Percentiles rank a stretch among this genome's conserved stretches.
Evolutionary conservation across 345 rosid species (phyloP).

Genomic region (Atalantia buxifolia): DNA sequence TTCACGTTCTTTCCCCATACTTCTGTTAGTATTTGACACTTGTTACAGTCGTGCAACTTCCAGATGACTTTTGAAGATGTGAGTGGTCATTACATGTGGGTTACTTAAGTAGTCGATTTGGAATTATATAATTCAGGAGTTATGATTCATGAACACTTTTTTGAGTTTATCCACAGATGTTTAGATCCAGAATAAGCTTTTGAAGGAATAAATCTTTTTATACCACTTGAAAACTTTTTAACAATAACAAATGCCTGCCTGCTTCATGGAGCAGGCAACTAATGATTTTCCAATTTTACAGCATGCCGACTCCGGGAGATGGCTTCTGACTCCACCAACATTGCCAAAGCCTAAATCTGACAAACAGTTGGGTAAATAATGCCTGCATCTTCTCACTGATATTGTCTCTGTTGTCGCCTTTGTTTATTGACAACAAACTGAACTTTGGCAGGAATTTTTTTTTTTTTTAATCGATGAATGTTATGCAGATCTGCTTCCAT

Average conservation of each 20-base stretch:
- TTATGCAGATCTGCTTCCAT: not conserved
- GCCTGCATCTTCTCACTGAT: not conserved
- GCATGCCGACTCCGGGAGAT: not conserved
- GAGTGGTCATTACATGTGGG: not conserved
- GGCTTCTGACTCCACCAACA: not conserved
- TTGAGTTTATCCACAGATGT: not conserved
- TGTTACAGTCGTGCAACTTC: not conserved
- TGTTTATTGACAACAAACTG: not conserved
- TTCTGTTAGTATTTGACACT: not conserved
- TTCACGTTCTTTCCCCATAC: not conserved
- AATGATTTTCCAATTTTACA: not conserved
- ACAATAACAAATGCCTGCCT: not conserved
- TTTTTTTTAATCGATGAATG: not conserved
- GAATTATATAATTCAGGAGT: not conserved
- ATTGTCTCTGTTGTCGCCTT: not conserved
- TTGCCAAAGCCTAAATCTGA: not conserved
- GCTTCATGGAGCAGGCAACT: not conserved
- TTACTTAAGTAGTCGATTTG: not conserved
- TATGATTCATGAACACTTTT: not conserved
- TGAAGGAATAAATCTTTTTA: not conserved
- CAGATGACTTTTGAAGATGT: not conserved
- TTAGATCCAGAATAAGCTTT: not conserved
- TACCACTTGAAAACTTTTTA: not conserved
- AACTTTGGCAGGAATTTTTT: not conserved
- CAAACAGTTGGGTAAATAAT: not conserved